These are phyloP conservation scores for Plasmopara halstedii DNA, from an alignment of 352 stramenopile genomes.

Conservation along the genomic window DNA sequence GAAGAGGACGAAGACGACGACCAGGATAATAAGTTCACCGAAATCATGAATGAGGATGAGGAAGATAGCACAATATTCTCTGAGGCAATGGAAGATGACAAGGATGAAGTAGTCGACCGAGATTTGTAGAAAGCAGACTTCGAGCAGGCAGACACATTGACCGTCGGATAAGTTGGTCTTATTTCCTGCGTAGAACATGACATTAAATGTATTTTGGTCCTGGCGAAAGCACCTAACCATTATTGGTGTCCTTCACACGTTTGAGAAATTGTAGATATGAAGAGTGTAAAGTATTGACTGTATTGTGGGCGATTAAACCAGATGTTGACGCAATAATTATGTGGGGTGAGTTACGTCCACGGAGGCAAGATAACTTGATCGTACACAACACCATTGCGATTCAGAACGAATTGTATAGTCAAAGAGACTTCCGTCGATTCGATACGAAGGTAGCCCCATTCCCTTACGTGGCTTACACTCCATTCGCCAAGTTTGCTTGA, in stretches of 20 bases:
- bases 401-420: constrained; percentile 71
- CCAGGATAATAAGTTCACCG: constrained; percentile 64
- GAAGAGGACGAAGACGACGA: constrained; percentile 80
- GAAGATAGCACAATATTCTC: constrained; percentile 33
- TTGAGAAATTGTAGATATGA: too few species aligned
- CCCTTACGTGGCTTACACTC: constrained; percentile 73
- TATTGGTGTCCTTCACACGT: too few species aligned
- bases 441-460: constrained; percentile 70
- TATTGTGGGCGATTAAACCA: neutral
- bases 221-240: too few species aligned
- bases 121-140: constrained; percentile 46
- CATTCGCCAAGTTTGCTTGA: constrained; percentile 61
- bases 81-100: constrained; percentile 24
- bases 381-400: constrained; percentile 73
- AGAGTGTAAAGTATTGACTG: too few species aligned
- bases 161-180: constrained; percentile 3
- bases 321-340: neutral
- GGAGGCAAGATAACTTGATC: constrained; percentile 58
- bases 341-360: constrained; percentile 44
- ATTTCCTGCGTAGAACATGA: neutral
- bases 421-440: constrained; percentile 56
- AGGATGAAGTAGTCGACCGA: constrained; percentile 39
- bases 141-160: constrained; percentile 18
- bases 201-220: too few species aligned
- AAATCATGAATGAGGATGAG: constrained; percentile 77